phyloP scores from a whole-genome alignment of 768 basidiomycete genomes.

The Russula dissimulans region DNA sequence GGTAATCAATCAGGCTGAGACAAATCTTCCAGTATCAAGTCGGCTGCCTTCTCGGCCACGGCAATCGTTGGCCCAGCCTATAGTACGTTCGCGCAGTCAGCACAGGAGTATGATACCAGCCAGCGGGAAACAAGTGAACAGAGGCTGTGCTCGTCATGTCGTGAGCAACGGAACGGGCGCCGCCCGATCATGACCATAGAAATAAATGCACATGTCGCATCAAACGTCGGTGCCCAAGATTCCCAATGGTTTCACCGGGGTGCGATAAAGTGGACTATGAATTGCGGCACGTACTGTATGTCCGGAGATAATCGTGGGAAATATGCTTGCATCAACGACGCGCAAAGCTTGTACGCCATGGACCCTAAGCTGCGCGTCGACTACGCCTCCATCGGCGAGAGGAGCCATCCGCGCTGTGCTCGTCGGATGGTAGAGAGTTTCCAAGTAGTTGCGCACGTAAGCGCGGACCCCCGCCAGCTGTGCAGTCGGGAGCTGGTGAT shows the following conservation, averaged over 20 bases:
- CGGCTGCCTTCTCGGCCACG: constrained; percentile 27
- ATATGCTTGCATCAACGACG: constrained; percentile 39
- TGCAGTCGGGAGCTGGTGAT: constrained; percentile 30
- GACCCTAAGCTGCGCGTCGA: constrained; percentile 36
- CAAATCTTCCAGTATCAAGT: constrained; percentile 23
- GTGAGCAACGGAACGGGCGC: background rate
- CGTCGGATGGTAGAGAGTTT: constrained; percentile 38
- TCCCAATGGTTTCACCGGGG: background rate
- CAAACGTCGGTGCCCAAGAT: background rate
- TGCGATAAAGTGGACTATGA: background rate
- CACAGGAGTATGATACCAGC: too few species aligned
- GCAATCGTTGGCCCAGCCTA: constrained; percentile 25
- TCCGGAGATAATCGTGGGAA: constrained; percentile 35
- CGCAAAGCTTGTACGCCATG: constrained; percentile 35
- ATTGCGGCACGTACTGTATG: constrained; percentile 32
- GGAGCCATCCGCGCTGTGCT: constrained; percentile 35
- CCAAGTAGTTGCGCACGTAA: constrained; percentile 27
- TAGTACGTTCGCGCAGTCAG: background rate
- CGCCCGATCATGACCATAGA: too few species aligned
- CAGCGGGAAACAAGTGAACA: too few species aligned
- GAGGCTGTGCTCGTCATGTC: too few species aligned
- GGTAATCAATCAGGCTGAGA: background rate
- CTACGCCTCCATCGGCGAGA: constrained; percentile 31
- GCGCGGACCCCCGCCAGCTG: constrained; percentile 30
- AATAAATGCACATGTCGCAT: background rate